phyloP scores from a whole-genome alignment of 169 alveolate species.

The Ichthyophthirius multifiliis region DNA sequence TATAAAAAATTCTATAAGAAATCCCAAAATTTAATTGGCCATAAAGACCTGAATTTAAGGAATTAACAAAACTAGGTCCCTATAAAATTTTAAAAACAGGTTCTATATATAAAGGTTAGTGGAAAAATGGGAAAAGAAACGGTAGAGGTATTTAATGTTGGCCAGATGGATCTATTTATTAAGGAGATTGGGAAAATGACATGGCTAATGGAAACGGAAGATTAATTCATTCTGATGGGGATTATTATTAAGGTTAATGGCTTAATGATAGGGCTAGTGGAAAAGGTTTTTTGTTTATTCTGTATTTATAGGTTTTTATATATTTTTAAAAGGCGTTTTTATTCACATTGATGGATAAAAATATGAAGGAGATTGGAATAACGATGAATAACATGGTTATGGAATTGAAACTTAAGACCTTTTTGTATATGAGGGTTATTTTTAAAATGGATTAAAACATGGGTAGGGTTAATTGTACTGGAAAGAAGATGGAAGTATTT shows the following conservation, averaged over 20 bases:
- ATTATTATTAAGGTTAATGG: slow-evolving; percentile 28
- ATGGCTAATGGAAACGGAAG: slow-evolving; percentile 46
- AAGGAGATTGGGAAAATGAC: slow-evolving; percentile 45
- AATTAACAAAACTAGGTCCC: neutral
- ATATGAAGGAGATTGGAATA: slow-evolving; percentile 53
- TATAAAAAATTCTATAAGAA: neutral
- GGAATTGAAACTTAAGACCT: slow-evolving; percentile 67
- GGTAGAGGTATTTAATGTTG: slow-evolving; percentile 40
- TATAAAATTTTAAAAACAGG: slow-evolving; percentile 16
- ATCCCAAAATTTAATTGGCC: slow-evolving; percentile 5
- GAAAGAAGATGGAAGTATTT: slow-evolving; percentile 49
- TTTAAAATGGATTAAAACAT: slow-evolving; percentile 50
- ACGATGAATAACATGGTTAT: slow-evolving; percentile 53
- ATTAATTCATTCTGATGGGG: slow-evolving; percentile 33
- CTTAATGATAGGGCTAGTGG: slow-evolving; percentile 17
- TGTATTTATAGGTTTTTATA: neutral
- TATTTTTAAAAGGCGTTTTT: neutral
- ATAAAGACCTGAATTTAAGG: slow-evolving; percentile 2
- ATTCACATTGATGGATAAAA: slow-evolving; percentile 40
- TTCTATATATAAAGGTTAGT: slow-evolving; percentile 45
- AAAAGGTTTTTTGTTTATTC: neutral
- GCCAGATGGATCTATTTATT: slow-evolving; percentile 34
- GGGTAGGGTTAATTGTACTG: slow-evolving; percentile 68
- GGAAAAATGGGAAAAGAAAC: slow-evolving; percentile 48
- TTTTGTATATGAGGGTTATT: slow-evolving; percentile 56